A percentile compares a stretch with the other conserved stretches of the same genome.
These are phyloP conservation scores for Coccinonectria pachysandricola DNA, from an alignment of 2,329 filamentous ascomycete species.

Conservation along the genomic window DNA sequence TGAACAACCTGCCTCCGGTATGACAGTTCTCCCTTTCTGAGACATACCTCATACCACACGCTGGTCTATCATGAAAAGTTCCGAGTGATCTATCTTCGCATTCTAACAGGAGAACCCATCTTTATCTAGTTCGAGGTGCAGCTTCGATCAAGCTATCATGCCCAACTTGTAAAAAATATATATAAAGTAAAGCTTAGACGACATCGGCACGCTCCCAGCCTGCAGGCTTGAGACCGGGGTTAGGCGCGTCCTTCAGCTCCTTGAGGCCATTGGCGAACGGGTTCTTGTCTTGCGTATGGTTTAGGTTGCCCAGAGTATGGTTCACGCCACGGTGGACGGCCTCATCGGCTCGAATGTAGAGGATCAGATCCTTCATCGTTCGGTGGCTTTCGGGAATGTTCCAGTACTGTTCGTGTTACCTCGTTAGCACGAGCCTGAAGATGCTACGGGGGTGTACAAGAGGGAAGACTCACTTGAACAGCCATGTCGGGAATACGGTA, in stretches of 20 bases:
- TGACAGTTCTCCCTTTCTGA: no score
- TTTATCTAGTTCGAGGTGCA: no score
- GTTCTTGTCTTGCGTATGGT: slow-evolving; percentile 81
- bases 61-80: no score
- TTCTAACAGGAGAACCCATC: no score
- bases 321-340: slow-evolving; percentile 90
- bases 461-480: slow-evolving; percentile 38
- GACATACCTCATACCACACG: no score
- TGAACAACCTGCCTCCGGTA: no score
- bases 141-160: no score
- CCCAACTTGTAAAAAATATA: no score
- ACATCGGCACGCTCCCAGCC: slow-evolving; percentile 83
- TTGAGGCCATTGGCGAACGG: slow-evolving; percentile 82
- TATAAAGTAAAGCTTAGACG: no score
- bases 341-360: slow-evolving; percentile 86
- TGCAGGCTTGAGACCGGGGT: slow-evolving; percentile 50
- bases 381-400: slow-evolving; percentile 76
- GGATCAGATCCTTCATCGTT: slow-evolving; percentile 75
- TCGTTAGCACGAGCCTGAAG: no score
- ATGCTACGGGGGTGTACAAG: no score
- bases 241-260: slow-evolving; percentile 55
- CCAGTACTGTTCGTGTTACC: slow-evolving; percentile 83
- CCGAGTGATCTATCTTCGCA: no score
- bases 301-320: slow-evolving; percentile 82
- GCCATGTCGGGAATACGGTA: slow-evolving; percentile 82